Percentiles rank a stretch among this genome's conserved stretches.
These are phyloP conservation scores for Ochromonadaceae sp. DNA, from an alignment of 352 stramenopile genomes.

Conservation along the genomic window DNA sequence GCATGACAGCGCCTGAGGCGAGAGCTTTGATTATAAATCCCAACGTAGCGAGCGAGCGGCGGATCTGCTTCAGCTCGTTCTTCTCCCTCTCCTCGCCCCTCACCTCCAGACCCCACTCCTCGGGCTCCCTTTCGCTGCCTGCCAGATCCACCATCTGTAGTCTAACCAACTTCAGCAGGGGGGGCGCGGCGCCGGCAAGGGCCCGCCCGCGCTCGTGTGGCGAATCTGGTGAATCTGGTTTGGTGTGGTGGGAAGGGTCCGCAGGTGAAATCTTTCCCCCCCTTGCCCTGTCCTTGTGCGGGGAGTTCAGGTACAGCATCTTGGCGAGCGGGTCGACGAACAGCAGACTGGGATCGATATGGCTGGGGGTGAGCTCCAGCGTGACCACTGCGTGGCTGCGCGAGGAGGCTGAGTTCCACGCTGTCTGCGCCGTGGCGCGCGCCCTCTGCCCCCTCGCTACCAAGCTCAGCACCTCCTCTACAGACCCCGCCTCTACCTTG, in stretches of 20 bases:
- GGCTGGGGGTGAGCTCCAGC: conserved; percentile 7
- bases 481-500: conserved; percentile 50
- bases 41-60: conserved; percentile 46
- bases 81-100: conserved; percentile 18
- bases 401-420: conserved; percentile 21
- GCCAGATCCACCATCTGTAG: conserved; percentile 60
- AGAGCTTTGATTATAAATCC: conserved; percentile 76
- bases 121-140: conserved; percentile 34
- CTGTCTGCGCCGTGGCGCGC: conserved; percentile 19
- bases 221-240: no score
- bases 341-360: no score
- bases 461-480: conserved; percentile 30
- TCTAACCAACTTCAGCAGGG: conserved; percentile 4
- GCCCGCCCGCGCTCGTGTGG: no score
- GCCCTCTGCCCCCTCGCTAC: conserved; percentile 13
- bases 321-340: no score
- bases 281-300: no score
- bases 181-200: no score
- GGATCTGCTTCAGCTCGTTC: not conserved
- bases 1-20: conserved; percentile 54
- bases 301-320: no score
- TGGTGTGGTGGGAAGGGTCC: no score
- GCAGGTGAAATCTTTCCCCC: no score
- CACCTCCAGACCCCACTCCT: conserved; percentile 41
- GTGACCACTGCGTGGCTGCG: conserved; percentile 28